Base-by-base conservation (phyloP, 306 rosid genomes). In the Vigna radiata region DNA sequence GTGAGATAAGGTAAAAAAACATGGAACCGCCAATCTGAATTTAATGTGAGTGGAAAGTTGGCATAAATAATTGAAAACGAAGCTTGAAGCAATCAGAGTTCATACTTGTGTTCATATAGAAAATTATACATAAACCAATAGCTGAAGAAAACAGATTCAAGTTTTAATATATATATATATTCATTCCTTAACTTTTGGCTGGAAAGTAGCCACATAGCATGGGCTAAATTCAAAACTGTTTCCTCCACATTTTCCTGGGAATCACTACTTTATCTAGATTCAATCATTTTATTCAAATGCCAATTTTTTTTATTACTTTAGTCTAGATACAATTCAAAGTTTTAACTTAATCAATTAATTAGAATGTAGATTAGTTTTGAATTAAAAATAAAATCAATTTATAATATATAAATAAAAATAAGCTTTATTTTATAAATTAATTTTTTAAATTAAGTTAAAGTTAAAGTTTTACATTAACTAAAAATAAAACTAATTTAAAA, bases 101-200 rank as follows among this genome's bases (percentile, higher is more conserved):
- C 6, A 53, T 13, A 23, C 14, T 31, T 17, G 41, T 4, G 61
- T 8, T 55, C 7, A 69, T 47, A 16, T 41, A 21, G 7, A 37
- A 43, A 41, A 54, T 16, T 23, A 27, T 27, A 27, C 4, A 18
- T 8, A 33, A 44, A 68, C 56, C 48, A 11, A 46, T 69, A 43
- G 47, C 25, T 58, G 49, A 18, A 52, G 58, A 49, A 11, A 21
- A 52, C 8, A 16, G 9, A 62, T 37, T 37, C 12, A 59, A 75
- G 36, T 61, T 39, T 61, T 61, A 44, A 27, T 27, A 27, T 27
- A 27, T 27, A 78, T 69, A 69, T 19, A 43, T 1, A 43, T 43
- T 19, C n/a, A n/a, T 21, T 29, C 64, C 75, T 17, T 11, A 47
- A 13, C 71, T 58, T 79, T 47, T 9, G 80, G 49, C 59, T 36